Evolutionary conservation across 2,329 filamentous ascomycete genomes (phyloP), one percentile per base, ranked within the genome.

Genomic region (Penicillium corylophilum): DNA sequence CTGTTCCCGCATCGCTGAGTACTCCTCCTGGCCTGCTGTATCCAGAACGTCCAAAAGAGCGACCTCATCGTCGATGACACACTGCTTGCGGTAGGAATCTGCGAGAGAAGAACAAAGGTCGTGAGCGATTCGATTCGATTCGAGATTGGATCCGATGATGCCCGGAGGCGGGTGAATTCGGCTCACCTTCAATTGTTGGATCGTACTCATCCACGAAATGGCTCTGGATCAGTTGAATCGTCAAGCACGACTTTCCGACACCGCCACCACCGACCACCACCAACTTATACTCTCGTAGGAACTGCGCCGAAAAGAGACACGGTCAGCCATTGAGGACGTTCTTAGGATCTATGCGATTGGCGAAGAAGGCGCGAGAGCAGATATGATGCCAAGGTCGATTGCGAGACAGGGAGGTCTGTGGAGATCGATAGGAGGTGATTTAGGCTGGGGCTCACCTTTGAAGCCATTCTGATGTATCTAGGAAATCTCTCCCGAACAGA

Each of bases 41-140:
- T 99, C 94, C 72, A 97, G 87, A 59, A 99, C 94, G 75, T 99
- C 94, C 74, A 99, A 88, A 55, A 99, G 84, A 46, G 94, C 94
- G 63, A 96, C 91, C 77, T 99, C 94, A 66, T 97, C 94, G 72
- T 99, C 94, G 73, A 99, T 95, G 65, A 96, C 87, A 74, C 94
- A 97, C 82, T 97, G 94, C 87, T 99, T 99, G 80, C 94, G 91
- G 82, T 99, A 99, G 58, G 94, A 97, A 73, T 99, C 94, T 99
- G 73, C 46, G 50, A 24, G 18, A 35, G 48, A 54, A 24, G 48
- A 54, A 24, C 24, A 26, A 43, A 39, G 33, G 23, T 24, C 41
- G 29, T 50, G 40, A 55, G 51, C 61, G 45, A 64, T 60, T 44
- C 41, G 50, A 45, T 45, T 28, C 42, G 20, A 12, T 10, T 33